Percentiles rank a stretch among this genome's conserved stretches.
phyloP scores from a whole-genome alignment of 495 filamentous ascomycete genomes.

The Tuber aestivum region DNA sequence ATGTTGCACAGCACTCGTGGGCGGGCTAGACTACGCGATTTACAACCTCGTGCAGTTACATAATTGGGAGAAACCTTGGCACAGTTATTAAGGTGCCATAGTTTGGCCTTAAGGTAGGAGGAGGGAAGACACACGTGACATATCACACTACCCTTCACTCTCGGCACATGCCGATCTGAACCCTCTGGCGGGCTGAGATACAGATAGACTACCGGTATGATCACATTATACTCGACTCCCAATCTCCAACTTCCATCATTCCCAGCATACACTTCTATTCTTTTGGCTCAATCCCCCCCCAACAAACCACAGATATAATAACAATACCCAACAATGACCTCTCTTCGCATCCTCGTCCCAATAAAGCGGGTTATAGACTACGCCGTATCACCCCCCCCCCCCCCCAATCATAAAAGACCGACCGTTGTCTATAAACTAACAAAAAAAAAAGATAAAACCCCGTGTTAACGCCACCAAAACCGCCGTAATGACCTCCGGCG shows the following conservation, averaged over 20 bases:
- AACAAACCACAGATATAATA: neutral
- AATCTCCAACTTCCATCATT: slow-evolving; percentile 4
- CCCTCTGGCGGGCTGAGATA: neutral
- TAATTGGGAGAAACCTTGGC: too few species aligned
- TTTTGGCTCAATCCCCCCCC: neutral
- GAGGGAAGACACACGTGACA: slow-evolving; percentile 14
- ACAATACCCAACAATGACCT: slow-evolving; percentile 56
- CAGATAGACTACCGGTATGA: too few species aligned
- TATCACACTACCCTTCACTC: neutral
- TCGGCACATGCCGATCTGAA: slow-evolving; percentile 9
- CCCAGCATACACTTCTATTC: neutral
- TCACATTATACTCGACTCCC: neutral
- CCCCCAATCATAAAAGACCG: neutral
- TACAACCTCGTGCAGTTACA: too few species aligned
- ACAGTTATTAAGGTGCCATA: too few species aligned
- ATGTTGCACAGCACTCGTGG: too few species aligned
- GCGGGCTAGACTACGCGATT: too few species aligned
- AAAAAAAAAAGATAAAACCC: slow-evolving; percentile 73
- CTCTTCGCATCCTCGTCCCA: slow-evolving; percentile 87
- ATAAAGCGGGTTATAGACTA: slow-evolving; percentile 99
- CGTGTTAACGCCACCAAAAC: slow-evolving; percentile 95
- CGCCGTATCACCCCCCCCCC: slow-evolving; percentile 60
- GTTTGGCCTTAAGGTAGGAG: neutral
- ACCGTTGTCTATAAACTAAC: neutral
- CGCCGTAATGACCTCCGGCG: slow-evolving; percentile 79